Percentiles rank a stretch among this genome's conserved stretches.
phyloP scores from a whole-genome alignment of 2,329 filamentous ascomycete species.

The Pseudogymnoascus sp. region DNA sequence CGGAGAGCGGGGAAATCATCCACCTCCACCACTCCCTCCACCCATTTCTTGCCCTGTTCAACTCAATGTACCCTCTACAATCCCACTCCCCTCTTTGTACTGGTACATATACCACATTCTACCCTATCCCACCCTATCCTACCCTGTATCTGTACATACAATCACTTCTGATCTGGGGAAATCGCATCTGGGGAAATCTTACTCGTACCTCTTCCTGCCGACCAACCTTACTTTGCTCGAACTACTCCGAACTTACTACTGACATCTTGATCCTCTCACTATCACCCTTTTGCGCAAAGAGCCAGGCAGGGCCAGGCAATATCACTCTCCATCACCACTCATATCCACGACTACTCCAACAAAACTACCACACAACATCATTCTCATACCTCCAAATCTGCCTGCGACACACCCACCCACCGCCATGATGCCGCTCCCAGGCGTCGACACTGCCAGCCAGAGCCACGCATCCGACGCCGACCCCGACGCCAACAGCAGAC shows the following conservation, averaged over 20 bases:
- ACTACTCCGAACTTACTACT: background rate
- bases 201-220: background rate
- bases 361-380: background rate
- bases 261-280: background rate
- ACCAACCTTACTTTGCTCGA: background rate
- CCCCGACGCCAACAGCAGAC: conserved; percentile 28
- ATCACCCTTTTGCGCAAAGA: background rate
- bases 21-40: background rate
- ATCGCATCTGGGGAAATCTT: background rate
- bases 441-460: background rate
- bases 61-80: background rate
- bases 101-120: background rate
- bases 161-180: background rate
- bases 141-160: too few species aligned
- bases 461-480: background rate
- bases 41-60: background rate
- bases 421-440: background rate
- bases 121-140: too few species aligned
- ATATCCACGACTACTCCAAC: background rate
- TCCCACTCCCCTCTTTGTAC: background rate
- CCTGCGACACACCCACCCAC: background rate
- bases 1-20: background rate
- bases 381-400: background rate
- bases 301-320: background rate
- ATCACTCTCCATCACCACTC: background rate